phyloP scores from a whole-genome alignment of 2,329 filamentous ascomycete species.

The Ascosphaera acerosa region DNA sequence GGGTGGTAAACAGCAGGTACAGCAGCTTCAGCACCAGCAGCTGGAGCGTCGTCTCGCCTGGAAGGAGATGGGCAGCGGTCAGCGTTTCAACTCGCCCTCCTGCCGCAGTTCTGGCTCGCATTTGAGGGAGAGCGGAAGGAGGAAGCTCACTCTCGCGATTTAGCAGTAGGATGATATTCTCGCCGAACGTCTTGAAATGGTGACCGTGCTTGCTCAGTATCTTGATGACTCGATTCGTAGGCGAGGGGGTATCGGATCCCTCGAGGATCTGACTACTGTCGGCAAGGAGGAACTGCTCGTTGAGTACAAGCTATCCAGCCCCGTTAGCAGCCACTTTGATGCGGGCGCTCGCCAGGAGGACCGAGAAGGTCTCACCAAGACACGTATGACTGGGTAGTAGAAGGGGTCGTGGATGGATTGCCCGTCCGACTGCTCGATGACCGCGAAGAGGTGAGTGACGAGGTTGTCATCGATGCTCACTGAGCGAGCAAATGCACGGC shows the following conservation, averaged over 20 bases:
- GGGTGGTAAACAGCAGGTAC: conserved; percentile 84
- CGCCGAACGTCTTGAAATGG: conserved; percentile 78
- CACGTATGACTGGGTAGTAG: conserved; percentile 82
- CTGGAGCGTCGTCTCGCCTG: conserved; percentile 69
- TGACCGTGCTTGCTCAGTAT: conserved; percentile 58
- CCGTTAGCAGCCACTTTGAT: too few relatives aligned
- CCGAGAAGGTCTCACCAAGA: conserved; percentile 40
- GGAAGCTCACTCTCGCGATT: conserved; percentile 48
- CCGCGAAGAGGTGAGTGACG: conserved; percentile 54
- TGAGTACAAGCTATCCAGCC: conserved; percentile 59
- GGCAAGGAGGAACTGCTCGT: conserved; percentile 91
- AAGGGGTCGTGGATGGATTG: conserved; percentile 68
- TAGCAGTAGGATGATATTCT: conserved; percentile 84
- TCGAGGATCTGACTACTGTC: conserved; percentile 27
- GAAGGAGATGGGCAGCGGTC: too few relatives aligned
- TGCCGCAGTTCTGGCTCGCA: too few relatives aligned
- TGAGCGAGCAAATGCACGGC: conserved; percentile 8
- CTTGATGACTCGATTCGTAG: conserved; percentile 90
- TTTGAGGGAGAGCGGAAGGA: too few relatives aligned
- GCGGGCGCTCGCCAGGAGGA: too few relatives aligned
- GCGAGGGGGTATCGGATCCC: conserved; percentile 19
- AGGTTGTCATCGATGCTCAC: conserved; percentile 48
- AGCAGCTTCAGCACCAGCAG: conserved; percentile 88
- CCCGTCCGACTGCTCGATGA: conserved; percentile 69
- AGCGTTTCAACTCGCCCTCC: too few relatives aligned